Percentiles rank a stretch among this genome's conserved stretches.
Evolutionary conservation across 148 eudicot species (phyloP).

Genomic region (Spergularia bocconei): DNA sequence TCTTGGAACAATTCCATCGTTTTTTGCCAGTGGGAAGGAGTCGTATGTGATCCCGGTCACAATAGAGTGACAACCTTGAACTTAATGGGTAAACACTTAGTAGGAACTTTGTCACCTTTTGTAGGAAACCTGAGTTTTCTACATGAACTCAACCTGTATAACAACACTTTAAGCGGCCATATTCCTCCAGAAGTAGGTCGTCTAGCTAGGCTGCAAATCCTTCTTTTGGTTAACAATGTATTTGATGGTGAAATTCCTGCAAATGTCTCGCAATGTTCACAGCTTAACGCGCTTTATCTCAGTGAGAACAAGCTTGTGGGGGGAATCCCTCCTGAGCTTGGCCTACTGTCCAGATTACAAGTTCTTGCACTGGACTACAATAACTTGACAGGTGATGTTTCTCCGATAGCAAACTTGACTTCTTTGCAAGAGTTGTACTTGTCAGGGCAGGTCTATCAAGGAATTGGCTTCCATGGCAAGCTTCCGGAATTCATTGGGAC

Average conservation of each 20-base stretch:
- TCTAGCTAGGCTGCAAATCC: not conserved
- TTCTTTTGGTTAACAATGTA: not conserved
- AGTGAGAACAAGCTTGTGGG: constrained; percentile 18
- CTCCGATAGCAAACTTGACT: constrained; percentile 2
- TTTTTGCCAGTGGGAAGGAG: constrained; percentile 19
- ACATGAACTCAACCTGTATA: not conserved
- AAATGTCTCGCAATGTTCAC: constrained; percentile 15
- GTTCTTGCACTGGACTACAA: not conserved
- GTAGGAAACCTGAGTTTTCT: constrained; percentile 33
- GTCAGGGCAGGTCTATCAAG: not conserved
- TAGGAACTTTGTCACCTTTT: constrained; percentile 24
- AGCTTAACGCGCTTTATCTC: not conserved
- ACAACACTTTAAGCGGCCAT: constrained; percentile 15
- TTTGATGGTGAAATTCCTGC: constrained; percentile 22
- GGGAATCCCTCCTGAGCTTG: constrained; percentile 13
- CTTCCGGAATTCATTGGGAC: constrained; percentile 17
- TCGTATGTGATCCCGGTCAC: constrained; percentile 10
- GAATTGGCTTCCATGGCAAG: constrained; percentile 1
- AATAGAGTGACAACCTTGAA: not conserved
- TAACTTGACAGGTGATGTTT: constrained; percentile 11
- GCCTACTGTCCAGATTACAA: constrained; percentile 12
- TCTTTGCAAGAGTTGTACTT: not conserved
- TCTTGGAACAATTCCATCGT: constrained; percentile 17
- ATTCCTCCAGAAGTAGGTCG: constrained; percentile 23
- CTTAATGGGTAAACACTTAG: not conserved